Percentiles rank a stretch among this genome's conserved stretches.
Conservation (phyloP, 768 basidiomycete species). For the Auricularia cornea region DNA sequence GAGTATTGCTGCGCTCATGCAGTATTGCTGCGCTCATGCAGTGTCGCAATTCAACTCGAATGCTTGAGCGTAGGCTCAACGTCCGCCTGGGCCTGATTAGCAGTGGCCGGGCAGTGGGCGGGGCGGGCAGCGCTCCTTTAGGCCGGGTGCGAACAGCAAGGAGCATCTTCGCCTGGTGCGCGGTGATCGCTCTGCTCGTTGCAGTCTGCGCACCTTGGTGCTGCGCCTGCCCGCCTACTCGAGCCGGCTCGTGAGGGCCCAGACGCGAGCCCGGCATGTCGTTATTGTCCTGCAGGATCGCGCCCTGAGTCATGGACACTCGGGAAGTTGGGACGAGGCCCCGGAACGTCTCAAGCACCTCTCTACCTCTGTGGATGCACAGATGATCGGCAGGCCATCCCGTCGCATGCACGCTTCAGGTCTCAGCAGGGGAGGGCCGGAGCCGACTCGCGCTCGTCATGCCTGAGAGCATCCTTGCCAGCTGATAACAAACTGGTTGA, state of each 20-base stretch:
- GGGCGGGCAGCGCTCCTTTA: neutral
- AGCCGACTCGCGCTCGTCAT: no score
- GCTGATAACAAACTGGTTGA: no score
- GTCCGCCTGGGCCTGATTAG: neutral
- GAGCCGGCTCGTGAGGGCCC: conserved; percentile 81
- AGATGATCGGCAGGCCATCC: no score
- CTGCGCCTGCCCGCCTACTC: conserved; percentile 94
- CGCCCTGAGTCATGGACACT: conserved; percentile 97
- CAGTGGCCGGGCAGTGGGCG: neutral
- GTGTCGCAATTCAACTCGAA: no score
- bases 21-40: neutral
- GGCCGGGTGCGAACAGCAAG: conserved; percentile 32
- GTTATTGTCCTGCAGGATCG: conserved; percentile 62
- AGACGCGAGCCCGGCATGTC: conserved; percentile 61
- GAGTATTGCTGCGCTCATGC: neutral
- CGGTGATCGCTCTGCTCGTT: conserved; percentile 82
- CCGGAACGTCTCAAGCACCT: conserved; percentile 66
- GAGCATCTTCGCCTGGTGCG: conserved; percentile 81
- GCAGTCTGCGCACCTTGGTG: conserved; percentile 77
- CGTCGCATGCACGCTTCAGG: no score
- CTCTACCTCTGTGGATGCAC: no score
- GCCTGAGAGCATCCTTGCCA: no score
- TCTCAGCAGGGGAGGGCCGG: no score
- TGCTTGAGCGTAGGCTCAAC: no score
- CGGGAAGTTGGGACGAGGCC: conserved; percentile 77